A percentile compares a stretch with the other conserved stretches of the same genome.
Evolutionary conservation across 768 basidiomycete genomes (phyloP).

Genomic region (Porpolomopsis calyptriformis): DNA sequence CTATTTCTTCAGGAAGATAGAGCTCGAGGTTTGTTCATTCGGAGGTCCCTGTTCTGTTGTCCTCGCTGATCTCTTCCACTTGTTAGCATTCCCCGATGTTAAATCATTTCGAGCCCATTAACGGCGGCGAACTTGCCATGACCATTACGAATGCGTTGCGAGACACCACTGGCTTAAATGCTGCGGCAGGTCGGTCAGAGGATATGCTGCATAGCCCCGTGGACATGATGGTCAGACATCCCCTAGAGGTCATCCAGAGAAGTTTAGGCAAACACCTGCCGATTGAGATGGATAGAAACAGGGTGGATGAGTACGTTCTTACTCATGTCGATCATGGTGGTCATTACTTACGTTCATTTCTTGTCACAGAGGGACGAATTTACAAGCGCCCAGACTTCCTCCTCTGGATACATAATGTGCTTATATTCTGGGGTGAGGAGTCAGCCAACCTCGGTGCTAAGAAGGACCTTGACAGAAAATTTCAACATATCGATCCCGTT

Average conservation of each 20-base stretch:
- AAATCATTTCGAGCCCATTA: background rate
- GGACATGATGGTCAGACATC: constrained; percentile 1
- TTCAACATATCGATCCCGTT: background rate
- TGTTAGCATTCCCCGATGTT: background rate
- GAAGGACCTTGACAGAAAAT: background rate
- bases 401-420: constrained; percentile 5
- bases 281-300: constrained; percentile 5
- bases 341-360: background rate
- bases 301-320: constrained; percentile 1
- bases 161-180: background rate
- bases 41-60: background rate
- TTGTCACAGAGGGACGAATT: background rate
- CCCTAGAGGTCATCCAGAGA: background rate
- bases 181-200: background rate
- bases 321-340: background rate
- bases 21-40: background rate
- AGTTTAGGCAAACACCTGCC: background rate
- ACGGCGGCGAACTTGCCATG: background rate
- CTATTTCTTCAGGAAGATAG: background rate
- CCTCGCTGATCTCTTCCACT: background rate
- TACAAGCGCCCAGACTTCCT: constrained; percentile 4
- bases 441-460: background rate
- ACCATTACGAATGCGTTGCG: background rate
- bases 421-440: constrained; percentile 6
- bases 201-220: constrained; percentile 3